A percentile compares a stretch with the other conserved stretches of the same genome.
These are phyloP conservation scores for Rhizophagus sp. DNA, from an alignment of 192 early-diverging fungal species.

Conservation along the genomic window DNA sequence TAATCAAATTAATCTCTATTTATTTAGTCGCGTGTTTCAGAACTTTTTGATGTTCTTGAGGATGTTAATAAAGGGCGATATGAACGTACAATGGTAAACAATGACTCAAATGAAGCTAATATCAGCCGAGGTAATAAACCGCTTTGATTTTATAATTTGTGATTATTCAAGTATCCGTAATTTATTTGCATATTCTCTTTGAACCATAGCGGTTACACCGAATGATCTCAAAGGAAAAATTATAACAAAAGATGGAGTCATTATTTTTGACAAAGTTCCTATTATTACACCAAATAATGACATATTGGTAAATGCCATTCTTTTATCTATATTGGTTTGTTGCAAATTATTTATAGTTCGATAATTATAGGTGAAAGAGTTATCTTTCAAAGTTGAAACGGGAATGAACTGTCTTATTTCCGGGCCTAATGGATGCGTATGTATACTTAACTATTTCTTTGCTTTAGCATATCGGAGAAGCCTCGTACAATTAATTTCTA, in stretches of 20 bases:
- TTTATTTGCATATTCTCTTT: constrained; percentile 10
- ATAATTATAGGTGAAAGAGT: constrained; percentile 54
- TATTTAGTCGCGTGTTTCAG: constrained; percentile 53
- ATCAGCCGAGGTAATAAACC: constrained; percentile 33
- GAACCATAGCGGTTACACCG: constrained; percentile 40
- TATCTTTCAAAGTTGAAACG: constrained; percentile 67
- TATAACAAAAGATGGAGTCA: constrained; percentile 53
- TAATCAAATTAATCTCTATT: background rate
- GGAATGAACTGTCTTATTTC: constrained; percentile 79
- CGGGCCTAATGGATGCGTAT: constrained; percentile 58
- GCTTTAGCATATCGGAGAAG: background rate
- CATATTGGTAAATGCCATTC: constrained; percentile 39
- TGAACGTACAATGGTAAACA: constrained; percentile 53
- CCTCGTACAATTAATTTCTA: background rate
- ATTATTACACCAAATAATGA: constrained; percentile 78
- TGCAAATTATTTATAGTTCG: background rate
- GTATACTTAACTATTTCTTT: background rate
- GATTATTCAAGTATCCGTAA: background rate
- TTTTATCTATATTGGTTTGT: background rate
- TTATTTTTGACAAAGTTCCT: constrained; percentile 73
- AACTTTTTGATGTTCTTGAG: constrained; percentile 56
- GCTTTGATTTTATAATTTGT: background rate
- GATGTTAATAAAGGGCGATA: constrained; percentile 60
- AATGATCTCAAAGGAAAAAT: constrained; percentile 54
- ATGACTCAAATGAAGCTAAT: constrained; percentile 38